Percentiles rank a stretch among this genome's conserved stretches.
These are phyloP conservation scores for Globisporangium rhizosaccharum DNA, from an alignment of 352 stramenopile genomes.

Conservation along the genomic window DNA sequence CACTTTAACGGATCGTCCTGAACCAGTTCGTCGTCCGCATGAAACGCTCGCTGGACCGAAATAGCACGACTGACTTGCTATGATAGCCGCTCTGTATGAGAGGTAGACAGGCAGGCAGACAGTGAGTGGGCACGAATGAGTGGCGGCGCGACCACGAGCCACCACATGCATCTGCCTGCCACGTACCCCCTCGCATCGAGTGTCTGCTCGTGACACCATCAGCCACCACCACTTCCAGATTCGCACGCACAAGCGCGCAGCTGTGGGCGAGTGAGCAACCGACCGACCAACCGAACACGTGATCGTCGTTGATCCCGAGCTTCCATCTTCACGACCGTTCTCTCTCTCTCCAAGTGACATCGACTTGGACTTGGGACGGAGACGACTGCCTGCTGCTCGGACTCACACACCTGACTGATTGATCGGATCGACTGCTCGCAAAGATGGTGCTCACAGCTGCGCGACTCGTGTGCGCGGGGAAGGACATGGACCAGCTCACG, in stretches of 20 bases:
- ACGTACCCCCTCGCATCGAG: conserved; percentile 1
- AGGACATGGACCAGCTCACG: conserved; percentile 43
- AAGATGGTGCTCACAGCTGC: conserved; percentile 54
- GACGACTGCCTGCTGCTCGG: background rate
- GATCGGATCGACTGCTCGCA: background rate
- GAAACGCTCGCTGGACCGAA: no score
- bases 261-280: conserved; percentile 5
- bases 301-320: background rate
- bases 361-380: no score
- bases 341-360: no score
- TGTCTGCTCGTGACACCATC: background rate
- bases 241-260: conserved; percentile 8
- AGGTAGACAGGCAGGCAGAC: no score
- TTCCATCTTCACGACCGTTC: background rate
- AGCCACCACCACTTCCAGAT: conserved; percentile 9
- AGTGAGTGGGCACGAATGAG: conserved; percentile 2
- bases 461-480: conserved; percentile 35
- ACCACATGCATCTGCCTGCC: background rate
- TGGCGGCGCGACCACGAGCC: conserved; percentile 1
- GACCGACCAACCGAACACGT: background rate
- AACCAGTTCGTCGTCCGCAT: no score
- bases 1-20: background rate
- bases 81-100: no score
- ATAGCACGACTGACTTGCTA: no score
- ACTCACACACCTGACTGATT: background rate